Conservation (phyloP, 495 filamentous ascomycete genomes). For the Corynascus novoguineensis region DNA sequence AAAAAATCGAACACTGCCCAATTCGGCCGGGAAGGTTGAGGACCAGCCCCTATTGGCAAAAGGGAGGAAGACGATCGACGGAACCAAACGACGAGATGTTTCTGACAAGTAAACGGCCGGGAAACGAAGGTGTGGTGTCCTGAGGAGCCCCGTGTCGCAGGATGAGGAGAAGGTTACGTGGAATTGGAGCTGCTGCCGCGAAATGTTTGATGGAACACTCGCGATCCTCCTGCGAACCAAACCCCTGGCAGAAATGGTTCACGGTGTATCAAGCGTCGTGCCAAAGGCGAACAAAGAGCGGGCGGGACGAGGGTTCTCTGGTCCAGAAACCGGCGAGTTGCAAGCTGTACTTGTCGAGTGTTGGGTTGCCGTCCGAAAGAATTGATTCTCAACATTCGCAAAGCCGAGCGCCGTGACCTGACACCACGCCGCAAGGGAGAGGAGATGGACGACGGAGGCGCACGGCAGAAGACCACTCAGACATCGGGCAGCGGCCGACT, state of each 20-base stretch:
- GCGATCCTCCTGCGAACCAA: slow-evolving; percentile 19
- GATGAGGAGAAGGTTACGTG: slow-evolving; percentile 23
- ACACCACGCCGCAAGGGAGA: slow-evolving; percentile 9
- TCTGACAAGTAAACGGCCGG: slow-evolving; percentile 19
- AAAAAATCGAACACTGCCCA: not conserved
- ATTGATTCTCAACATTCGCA: not conserved
- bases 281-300: not conserved
- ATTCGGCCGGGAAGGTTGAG: slow-evolving; percentile 26
- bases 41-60: slow-evolving; percentile 27
- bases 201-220: slow-evolving; percentile 19
- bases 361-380: slow-evolving; percentile 1
- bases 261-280: slow-evolving; percentile 6
- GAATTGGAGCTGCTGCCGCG: slow-evolving; percentile 10
- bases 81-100: slow-evolving; percentile 27
- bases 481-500: slow-evolving; percentile 16
- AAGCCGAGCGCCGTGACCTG: slow-evolving; percentile 7
- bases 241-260: slow-evolving; percentile 21
- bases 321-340: not conserved
- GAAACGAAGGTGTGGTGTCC: slow-evolving; percentile 25
- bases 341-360: slow-evolving; percentile 10
- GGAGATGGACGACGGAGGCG: slow-evolving; percentile 13
- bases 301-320: not conserved
- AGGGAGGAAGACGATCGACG: slow-evolving; percentile 24
- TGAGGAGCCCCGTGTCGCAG: slow-evolving; percentile 31
- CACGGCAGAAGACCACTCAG: no score